Percentiles rank a stretch among this genome's conserved stretches.
Evolutionary conservation across 441 rosid species (phyloP).

Genomic region (Gossypium davidsonii): DNA sequence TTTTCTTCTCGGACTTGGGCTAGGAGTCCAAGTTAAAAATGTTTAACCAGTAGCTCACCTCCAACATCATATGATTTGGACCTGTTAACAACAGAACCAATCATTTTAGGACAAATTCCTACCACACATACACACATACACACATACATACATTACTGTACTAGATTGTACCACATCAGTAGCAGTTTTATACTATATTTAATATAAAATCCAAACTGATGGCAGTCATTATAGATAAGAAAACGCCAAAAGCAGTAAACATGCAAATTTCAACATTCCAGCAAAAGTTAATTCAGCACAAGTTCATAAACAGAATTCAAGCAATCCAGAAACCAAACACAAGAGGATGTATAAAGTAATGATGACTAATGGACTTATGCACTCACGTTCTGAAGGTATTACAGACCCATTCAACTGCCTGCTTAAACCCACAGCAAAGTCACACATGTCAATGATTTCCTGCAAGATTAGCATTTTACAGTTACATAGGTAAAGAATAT

Average conservation of each 20-base stretch:
- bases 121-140: neutral
- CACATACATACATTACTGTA: neutral
- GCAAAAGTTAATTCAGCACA: neutral
- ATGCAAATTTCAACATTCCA: constrained; percentile 5
- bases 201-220: neutral
- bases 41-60: constrained; percentile 40
- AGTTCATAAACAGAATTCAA: neutral
- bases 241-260: neutral
- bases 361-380: constrained; percentile 3
- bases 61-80: constrained; percentile 92
- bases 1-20: neutral
- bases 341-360: neutral
- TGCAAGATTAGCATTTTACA: constrained; percentile 26
- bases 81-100: constrained; percentile 44
- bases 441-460: constrained; percentile 99
- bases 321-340: constrained; percentile 7
- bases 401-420: constrained; percentile 89
- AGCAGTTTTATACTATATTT: neutral
- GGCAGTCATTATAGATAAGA: neutral
- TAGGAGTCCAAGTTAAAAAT: constrained; percentile 7
- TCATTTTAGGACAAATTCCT: constrained; percentile 17
- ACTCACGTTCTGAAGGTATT: constrained; percentile 96
- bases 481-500: neutral
- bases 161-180: neutral
- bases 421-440: constrained; percentile 91